A percentile compares a stretch with the other conserved stretches of the same genome.
Conservation (phyloP, 805 yeast genomes). For the Yamadazyma nakazawae region DNA sequence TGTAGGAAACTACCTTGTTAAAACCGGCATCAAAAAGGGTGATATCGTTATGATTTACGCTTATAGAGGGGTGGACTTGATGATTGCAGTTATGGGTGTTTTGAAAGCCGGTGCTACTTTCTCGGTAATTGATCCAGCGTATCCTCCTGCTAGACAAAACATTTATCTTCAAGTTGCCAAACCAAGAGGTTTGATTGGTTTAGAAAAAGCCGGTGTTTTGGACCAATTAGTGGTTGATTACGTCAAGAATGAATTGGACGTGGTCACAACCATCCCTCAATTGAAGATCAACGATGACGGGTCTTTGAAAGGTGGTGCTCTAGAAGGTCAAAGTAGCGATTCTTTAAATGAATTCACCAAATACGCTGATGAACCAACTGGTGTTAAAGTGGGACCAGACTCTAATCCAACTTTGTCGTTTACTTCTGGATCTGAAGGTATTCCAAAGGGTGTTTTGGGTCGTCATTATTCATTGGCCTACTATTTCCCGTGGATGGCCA, state of each 20-base stretch:
- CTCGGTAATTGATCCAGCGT: slow-evolving; percentile 98
- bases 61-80: slow-evolving; percentile 93
- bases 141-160: slow-evolving; percentile 97
- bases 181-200: slow-evolving; percentile 86
- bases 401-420: slow-evolving; percentile 94
- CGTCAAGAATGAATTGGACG: slow-evolving; percentile 66
- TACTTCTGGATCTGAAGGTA: slow-evolving; percentile 97
- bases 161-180: slow-evolving; percentile 89
- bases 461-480: slow-evolving; percentile 96
- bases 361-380: slow-evolving; percentile 60
- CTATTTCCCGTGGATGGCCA: slow-evolving; percentile 98
- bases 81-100: slow-evolving; percentile 97
- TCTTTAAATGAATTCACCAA: slow-evolving; percentile 46
- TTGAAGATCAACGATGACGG: slow-evolving; percentile 80
- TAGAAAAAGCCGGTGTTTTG: slow-evolving; percentile 84
- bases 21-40: slow-evolving; percentile 80
- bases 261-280: slow-evolving; percentile 71
- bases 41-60: slow-evolving; percentile 98
- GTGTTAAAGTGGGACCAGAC: slow-evolving; percentile 95
- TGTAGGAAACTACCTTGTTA: slow-evolving; percentile 83
- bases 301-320: slow-evolving; percentile 55
- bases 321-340: slow-evolving; percentile 36
- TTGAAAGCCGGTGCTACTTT: slow-evolving; percentile 98
- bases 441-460: slow-evolving; percentile 98
- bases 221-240: slow-evolving; percentile 77